Conservation (phyloP, 257 asterid species). For the Vinca minor region DNA sequence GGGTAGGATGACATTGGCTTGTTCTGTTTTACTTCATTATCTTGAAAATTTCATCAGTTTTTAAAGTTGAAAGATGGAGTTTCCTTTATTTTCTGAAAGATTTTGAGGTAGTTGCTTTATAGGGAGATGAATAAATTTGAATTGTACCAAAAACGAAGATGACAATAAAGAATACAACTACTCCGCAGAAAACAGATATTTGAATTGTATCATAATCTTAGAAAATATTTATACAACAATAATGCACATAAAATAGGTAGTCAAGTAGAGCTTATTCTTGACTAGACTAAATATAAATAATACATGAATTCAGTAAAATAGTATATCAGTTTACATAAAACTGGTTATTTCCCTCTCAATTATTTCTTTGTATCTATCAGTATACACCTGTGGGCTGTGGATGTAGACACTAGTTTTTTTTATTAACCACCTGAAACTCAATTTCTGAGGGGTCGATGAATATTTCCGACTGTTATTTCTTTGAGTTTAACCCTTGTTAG, state of each 20-base stretch:
- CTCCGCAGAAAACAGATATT: not conserved
- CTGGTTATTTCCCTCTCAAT: not conserved
- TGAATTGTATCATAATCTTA: too few species aligned
- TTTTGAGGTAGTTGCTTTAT: too few species aligned
- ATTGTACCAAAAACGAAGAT: too few species aligned
- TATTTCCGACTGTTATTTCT: not conserved
- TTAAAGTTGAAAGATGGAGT: not conserved
- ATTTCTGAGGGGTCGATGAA: not conserved
- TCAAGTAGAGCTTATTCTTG: not conserved
- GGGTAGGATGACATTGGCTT: slow-evolving; percentile 7
- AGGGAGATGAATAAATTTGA: too few species aligned
- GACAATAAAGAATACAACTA: too few species aligned
- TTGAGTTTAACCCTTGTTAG: not conserved
- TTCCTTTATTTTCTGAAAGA: too few species aligned
- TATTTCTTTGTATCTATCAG: not conserved
- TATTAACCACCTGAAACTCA: too few species aligned
- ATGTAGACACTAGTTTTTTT: too few species aligned
- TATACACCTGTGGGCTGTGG: slow-evolving; percentile 5
- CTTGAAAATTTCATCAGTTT: slow-evolving; percentile 2
- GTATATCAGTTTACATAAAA: not conserved
- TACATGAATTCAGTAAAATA: not conserved
- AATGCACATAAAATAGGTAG: not conserved
- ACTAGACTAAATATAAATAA: not conserved
- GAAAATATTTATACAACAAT: not conserved
- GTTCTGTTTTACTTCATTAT: not conserved